Conservation (phyloP, 106 monocot genomes). For the Dendrobium chrysotoxum region DNA sequence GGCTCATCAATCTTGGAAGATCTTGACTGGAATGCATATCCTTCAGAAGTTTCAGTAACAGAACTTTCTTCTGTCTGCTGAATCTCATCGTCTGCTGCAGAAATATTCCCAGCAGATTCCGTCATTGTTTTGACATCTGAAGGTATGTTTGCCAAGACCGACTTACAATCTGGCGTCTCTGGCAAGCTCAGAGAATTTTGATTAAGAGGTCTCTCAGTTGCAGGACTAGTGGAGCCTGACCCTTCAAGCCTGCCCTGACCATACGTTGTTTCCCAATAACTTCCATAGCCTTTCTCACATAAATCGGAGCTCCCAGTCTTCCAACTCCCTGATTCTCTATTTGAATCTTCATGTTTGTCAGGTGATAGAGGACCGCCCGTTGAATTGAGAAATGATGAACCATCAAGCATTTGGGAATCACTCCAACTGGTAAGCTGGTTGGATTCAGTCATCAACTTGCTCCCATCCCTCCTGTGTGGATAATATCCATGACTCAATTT, state of each 20-base stretch:
- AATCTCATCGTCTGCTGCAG: slow-evolving; percentile 9
- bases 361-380: slow-evolving; percentile 27
- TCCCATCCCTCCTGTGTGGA: slow-evolving; percentile 12
- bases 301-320: not conserved
- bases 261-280: slow-evolving; percentile 16
- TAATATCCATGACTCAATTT: slow-evolving; percentile 21
- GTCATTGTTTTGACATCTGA: no score
- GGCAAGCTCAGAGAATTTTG: not conserved
- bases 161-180: slow-evolving; percentile 14
- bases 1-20: slow-evolving; percentile 7
- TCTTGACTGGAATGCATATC: slow-evolving; percentile 1
- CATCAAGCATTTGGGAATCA: slow-evolving; percentile 40
- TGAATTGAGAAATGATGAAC: slow-evolving; percentile 23
- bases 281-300: no score
- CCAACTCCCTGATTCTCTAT: slow-evolving; percentile 12
- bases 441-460: slow-evolving; percentile 32
- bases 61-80: slow-evolving; percentile 19
- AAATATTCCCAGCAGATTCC: no score
- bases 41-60: slow-evolving; percentile 13
- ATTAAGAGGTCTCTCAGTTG: no score
- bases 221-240: no score
- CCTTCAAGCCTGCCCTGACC: slow-evolving; percentile 11
- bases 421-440: slow-evolving; percentile 43
- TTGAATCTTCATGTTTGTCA: slow-evolving; percentile 37
- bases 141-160: not conserved